Percentiles rank a stretch among this genome's conserved stretches.
Evolutionary conservation across 108 stramenopile genomes (phyloP).

Genomic region (Thalassiosira profunda): DNA sequence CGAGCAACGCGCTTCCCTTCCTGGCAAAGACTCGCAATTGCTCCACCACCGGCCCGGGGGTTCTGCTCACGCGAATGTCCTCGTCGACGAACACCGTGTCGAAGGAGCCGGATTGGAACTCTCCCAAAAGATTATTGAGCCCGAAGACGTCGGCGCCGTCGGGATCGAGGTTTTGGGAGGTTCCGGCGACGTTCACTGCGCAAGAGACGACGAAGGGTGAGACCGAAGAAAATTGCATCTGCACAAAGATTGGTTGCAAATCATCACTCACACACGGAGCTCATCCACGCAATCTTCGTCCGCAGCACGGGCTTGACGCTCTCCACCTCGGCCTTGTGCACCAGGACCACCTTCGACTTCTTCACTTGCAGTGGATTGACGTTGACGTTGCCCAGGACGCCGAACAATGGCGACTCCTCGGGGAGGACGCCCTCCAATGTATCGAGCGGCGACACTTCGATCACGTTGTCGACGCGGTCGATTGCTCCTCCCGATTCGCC

Average conservation of each 20-base stretch:
- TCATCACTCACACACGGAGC: constrained; percentile 45
- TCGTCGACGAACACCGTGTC: constrained; percentile 84
- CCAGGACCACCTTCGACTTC: constrained; percentile 62
- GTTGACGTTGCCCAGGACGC: constrained; percentile 42
- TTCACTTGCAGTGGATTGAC: constrained; percentile 75
- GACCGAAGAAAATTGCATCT: constrained; percentile 22
- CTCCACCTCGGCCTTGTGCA: constrained; percentile 80
- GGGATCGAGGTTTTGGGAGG: constrained; percentile 61
- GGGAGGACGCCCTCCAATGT: constrained; percentile 37
- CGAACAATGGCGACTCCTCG: constrained; percentile 29
- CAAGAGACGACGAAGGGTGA: not conserved
- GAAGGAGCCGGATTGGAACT: constrained; percentile 71
- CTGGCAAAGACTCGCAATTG: constrained; percentile 77
- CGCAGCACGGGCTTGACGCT: constrained; percentile 49
- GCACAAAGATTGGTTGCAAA: no score
- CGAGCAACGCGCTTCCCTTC: constrained; percentile 12
- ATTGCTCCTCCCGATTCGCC: constrained; percentile 6
- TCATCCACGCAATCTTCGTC: constrained; percentile 57
- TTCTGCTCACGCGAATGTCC: constrained; percentile 67
- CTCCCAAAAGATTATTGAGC: constrained; percentile 60
- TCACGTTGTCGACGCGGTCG: constrained; percentile 69
- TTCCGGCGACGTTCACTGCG: constrained; percentile 77
- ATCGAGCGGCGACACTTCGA: constrained; percentile 64
- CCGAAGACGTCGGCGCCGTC: constrained; percentile 71
- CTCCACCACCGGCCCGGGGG: constrained; percentile 62